A percentile compares a stretch with the other conserved stretches of the same genome.
These are phyloP conservation scores for Collybia sp. DNA, from an alignment of 768 basidiomycete genomes.

Conservation along the genomic window DNA sequence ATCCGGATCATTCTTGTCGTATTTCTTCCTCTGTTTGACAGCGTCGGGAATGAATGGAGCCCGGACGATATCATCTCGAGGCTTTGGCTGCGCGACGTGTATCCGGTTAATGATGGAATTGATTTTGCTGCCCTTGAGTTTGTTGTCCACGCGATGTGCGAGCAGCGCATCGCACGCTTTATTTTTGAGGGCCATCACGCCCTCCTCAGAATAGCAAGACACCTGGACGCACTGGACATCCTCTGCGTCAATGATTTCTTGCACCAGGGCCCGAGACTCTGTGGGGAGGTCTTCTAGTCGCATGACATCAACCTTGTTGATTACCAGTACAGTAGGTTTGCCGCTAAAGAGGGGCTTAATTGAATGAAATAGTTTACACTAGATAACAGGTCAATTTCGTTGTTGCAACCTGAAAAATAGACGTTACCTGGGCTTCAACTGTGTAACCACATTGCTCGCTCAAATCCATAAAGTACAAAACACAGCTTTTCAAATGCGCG, in stretches of 20 bases:
- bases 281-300: conserved; percentile 80
- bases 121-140: conserved; percentile 92
- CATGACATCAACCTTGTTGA: conserved; percentile 96
- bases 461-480: conserved; percentile 98
- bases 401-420: conserved; percentile 1
- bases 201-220: conserved; percentile 95
- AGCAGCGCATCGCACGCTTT: conserved; percentile 93
- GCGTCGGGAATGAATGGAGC: conserved; percentile 86
- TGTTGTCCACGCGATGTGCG: conserved; percentile 89
- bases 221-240: conserved; percentile 76
- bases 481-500: conserved; percentile 90
- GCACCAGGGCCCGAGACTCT: conserved; percentile 74
- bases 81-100: conserved; percentile 89
- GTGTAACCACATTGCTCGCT: conserved; percentile 98
- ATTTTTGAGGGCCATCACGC: conserved; percentile 96
- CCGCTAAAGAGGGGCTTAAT: conserved; percentile 96
- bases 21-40: conserved; percentile 73
- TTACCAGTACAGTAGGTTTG: conserved; percentile 91
- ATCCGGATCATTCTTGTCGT: conserved; percentile 85
- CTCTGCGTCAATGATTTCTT: conserved; percentile 78
- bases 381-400: neutral
- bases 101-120: conserved; percentile 92
- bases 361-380: conserved; percentile 99
- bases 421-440: conserved; percentile 86
- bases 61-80: conserved; percentile 86